A percentile compares a stretch with the other conserved stretches of the same genome.
phyloP scores from a whole-genome alignment of 73 alveolate species.

The Symbiodinium natans region DNA sequence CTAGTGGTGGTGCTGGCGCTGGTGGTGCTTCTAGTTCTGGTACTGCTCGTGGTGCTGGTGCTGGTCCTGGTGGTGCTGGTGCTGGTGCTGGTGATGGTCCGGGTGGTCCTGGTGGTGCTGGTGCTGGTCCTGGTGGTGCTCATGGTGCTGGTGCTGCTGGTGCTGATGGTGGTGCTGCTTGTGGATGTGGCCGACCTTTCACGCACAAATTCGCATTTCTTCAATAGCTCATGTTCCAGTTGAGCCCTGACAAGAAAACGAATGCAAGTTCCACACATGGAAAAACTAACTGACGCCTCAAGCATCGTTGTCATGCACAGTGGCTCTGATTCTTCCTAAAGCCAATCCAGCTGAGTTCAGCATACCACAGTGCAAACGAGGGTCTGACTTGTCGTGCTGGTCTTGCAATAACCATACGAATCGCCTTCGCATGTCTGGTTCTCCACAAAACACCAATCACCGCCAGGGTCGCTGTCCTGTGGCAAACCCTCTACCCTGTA shows the following conservation, averaged over 20 bases:
- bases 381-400: neutral
- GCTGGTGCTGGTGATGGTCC: neutral
- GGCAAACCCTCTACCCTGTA: no score
- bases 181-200: no score
- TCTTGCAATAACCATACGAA: neutral
- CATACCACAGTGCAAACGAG: no score
- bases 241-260: no score
- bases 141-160: neutral
- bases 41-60: neutral
- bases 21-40: neutral
- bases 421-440: neutral
- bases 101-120: neutral
- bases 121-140: neutral
- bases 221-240: no score
- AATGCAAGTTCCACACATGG: no score
- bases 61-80: neutral
- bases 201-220: no score
- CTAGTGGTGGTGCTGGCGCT: neutral
- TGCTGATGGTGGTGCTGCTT: neutral
- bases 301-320: no score
- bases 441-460: neutral
- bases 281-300: no score
- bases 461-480: neutral
- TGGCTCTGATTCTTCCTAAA: no score
- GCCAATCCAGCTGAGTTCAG: no score